Conservation (phyloP, 2,329 filamentous ascomycete species). For the Dothiorella sarmentorum region DNA sequence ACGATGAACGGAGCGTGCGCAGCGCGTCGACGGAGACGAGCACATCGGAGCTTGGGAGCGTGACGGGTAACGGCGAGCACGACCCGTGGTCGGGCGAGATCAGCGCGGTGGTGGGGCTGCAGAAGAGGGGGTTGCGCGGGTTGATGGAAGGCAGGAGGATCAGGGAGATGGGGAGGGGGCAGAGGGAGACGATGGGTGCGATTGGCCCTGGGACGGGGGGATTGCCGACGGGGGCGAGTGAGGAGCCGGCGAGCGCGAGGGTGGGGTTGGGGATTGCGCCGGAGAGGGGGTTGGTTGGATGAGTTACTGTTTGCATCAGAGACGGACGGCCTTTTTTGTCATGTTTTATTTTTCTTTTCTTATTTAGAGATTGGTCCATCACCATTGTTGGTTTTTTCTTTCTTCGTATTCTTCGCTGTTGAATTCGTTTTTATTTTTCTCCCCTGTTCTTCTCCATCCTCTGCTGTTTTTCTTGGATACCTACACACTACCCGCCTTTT, state of each 20-base stretch:
- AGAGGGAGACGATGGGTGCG: not conserved
- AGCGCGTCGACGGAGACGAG: constrained; percentile 22
- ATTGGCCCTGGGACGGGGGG: no score
- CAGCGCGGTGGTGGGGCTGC: constrained; percentile 87
- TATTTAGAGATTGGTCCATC: not conserved
- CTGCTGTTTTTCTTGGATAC: not conserved
- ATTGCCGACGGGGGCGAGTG: not conserved
- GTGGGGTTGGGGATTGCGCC: constrained; percentile 2
- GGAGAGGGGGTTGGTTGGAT: constrained; percentile 6
- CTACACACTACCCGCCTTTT: no score
- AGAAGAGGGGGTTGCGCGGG: constrained; percentile 87
- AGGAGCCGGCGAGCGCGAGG: not conserved
- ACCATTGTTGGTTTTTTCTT: not conserved
- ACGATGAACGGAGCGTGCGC: constrained; percentile 34
- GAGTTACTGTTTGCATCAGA: no score
- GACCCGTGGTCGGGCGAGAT: constrained; percentile 79
- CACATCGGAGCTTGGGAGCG: constrained; percentile 33
- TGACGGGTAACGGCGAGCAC: constrained; percentile 41
- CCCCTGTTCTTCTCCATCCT: not conserved
- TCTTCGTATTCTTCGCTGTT: not conserved
- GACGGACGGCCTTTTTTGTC: no score
- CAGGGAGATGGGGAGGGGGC: constrained; percentile 61
- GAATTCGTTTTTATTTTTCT: not conserved
- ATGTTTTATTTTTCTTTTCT: not conserved
- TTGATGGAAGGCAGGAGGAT: constrained; percentile 92